Base-by-base conservation (phyloP, 345 rosid genomes). In the Salix viminalis region DNA sequence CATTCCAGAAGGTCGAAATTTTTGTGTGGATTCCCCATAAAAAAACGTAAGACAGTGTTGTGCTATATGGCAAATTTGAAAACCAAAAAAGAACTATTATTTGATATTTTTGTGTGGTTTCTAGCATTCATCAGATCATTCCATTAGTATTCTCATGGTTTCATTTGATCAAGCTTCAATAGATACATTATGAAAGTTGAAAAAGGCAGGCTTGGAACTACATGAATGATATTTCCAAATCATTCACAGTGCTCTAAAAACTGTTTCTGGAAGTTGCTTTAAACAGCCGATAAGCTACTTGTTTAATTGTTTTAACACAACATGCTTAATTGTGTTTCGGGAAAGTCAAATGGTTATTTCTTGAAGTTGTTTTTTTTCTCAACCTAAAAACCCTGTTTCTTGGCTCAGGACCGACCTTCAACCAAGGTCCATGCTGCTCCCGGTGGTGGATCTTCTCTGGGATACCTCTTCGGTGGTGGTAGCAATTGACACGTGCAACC, bases 391-490 rank as follows among this genome's bases (percentile, higher is more conserved):
- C 32, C 2, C 60, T n/a, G 24, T 36, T 77, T 46, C 26, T 56
- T 54, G 44, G 21, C 66, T 36, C 84, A 81, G 80, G 84, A 81
- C 48, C 84, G 80, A 30, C 84, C 80, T 37, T 77, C 84, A 68
- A 81, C 84, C 58, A 81, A 81, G 46, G 84, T 81, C 37, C 84
- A 81, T 41, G 72, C 84, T 68, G 84, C 80, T n/a, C 75, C 84
- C 5, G 84, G 84, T 30, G 78, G 80, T 37, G 84, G 84, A 77
- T 81, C 84, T 77, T 81, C 80, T 39, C 62, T 81, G 28, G 78
- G 71, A 6, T 77, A 77, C 75, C 75, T 81, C 28, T 81, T 81
- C 70, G 84, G 80, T 54, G 48, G 74, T 58, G 69, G 74, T 56
- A 30, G 71, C 24, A 76, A 80, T 72, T 80, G 72, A 80, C 56